phyloP scores from a whole-genome alignment of 192 early-diverging fungal species.

The Ramicandelaber brevisporus region DNA sequence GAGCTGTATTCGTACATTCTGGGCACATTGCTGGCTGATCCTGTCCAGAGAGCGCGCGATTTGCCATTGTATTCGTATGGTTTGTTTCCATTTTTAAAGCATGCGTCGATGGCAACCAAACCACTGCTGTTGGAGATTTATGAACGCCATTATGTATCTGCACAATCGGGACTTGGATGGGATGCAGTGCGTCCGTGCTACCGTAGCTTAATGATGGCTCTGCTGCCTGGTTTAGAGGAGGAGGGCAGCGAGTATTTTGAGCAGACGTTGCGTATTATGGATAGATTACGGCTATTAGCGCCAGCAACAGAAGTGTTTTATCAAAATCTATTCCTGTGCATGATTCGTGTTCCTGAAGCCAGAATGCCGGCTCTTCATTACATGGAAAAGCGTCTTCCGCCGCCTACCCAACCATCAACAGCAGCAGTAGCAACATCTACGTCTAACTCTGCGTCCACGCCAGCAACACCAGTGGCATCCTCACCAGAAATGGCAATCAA shows the following conservation, averaged over 20 bases:
- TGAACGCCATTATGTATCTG: slow-evolving; percentile 49
- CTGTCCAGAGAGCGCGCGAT: slow-evolving; percentile 59
- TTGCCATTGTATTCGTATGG: slow-evolving; percentile 69
- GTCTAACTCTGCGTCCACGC: too few species aligned
- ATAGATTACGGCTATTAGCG: too few species aligned
- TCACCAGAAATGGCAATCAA: too few species aligned
- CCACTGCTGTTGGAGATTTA: slow-evolving; percentile 58
- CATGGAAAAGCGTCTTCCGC: slow-evolving; percentile 39
- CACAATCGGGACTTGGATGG: too few species aligned
- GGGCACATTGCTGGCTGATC: slow-evolving; percentile 29
- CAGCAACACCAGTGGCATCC: too few species aligned
- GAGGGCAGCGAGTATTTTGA: slow-evolving; percentile 66
- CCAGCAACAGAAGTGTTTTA: too few species aligned
- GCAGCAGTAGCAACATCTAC: too few species aligned
- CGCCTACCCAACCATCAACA: too few species aligned
- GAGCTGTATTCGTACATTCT: slow-evolving; percentile 66
- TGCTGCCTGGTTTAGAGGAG: slow-evolving; percentile 72
- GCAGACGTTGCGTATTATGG: too few species aligned
- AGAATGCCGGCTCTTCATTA: slow-evolving; percentile 55
- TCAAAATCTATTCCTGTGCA: slow-evolving; percentile 53
- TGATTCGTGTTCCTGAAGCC: slow-evolving; percentile 39
- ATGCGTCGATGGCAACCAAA: slow-evolving; percentile 59
- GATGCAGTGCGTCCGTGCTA: slow-evolving; percentile 40
- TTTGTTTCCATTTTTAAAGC: slow-evolving; percentile 71
- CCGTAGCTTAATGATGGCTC: slow-evolving; percentile 50